Percentiles rank a stretch among this genome's conserved stretches.
Conservation (phyloP, 108 stramenopile genomes). For the Cylindrotheca closterium region DNA sequence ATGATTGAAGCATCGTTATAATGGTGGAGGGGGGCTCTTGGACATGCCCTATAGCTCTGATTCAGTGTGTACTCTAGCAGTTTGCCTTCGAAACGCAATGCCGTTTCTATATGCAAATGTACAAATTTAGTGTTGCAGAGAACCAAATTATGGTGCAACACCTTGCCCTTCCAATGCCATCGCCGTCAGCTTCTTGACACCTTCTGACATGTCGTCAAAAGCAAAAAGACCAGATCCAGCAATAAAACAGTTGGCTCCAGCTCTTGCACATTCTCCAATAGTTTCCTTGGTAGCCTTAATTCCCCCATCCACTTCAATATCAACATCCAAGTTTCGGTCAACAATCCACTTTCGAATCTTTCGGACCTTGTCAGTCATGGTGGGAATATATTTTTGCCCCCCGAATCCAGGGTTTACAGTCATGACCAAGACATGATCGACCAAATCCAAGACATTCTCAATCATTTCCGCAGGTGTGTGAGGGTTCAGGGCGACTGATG, state of each 20-base stretch:
- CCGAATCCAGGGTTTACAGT: conserved; percentile 75
- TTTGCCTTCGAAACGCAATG: too few relatives aligned
- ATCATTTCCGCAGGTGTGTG: conserved; percentile 23
- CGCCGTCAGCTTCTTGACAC: conserved; percentile 11
- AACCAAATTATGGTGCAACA: too few relatives aligned
- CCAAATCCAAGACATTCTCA: conserved; percentile 36
- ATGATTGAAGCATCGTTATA: too few relatives aligned
- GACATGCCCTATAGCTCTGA: too few relatives aligned
- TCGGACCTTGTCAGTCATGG: conserved; percentile 46
- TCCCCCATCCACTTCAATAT: conserved; percentile 21
- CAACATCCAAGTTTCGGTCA: conserved; percentile 14
- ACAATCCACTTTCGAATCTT: conserved; percentile 37
- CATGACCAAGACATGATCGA: conserved; percentile 59
- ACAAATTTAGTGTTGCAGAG: too few relatives aligned
- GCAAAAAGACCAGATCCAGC: conserved; percentile 24
- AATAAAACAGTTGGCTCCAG: conserved; percentile 22
- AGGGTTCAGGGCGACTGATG: conserved; percentile 13
- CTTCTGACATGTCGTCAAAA: conserved; percentile 13
- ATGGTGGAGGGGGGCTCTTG: too few relatives aligned
- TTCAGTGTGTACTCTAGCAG: too few relatives aligned
- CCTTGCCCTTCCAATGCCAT: conserved; percentile 15
- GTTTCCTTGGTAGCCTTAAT: conserved; percentile 23
- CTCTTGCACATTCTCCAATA: conserved; percentile 12
- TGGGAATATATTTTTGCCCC: conserved; percentile 52
- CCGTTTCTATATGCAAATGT: too few relatives aligned